Evolutionary conservation across 768 basidiomycete species (phyloP), one percentile per base, ranked within the genome.

Genomic region (Tylopilus sp.): DNA sequence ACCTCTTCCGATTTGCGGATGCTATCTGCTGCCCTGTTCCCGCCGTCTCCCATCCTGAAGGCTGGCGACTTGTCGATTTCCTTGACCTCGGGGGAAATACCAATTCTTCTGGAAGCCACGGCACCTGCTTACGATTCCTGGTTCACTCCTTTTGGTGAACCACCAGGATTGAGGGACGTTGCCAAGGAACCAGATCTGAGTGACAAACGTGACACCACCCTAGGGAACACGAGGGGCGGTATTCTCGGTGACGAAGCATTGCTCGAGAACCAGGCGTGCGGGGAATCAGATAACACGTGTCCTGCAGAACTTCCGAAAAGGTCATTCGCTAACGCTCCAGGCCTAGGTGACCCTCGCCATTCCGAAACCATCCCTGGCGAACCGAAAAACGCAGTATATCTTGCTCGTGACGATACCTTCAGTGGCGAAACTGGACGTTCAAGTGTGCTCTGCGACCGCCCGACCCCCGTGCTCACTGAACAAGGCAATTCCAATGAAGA

Each of bases 81-180:
- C 6, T 68, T 64, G 57, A 76, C 76, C 26, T 79, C 77, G 30
- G 78, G 74, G 29, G 74, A 78, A 45, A 82, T 84, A 50, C 81
- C 79, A n/a, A 71, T 83, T 34, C 60, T 78, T 53, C 69, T 80
- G 48, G 75, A 78, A 48, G 45, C 5, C 13, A 46, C 46, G 17
- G 37, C 42, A 38, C 50, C 34, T 38, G 37, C n/a, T 42, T 52
- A 53, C 41, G 50, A 55, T 36, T 60, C 51, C 26, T 37, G 50
- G 17, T 37, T 31, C 38, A 19, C 25, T 13, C 6, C 45, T 31
- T 31, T 43, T 12, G 21, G 13, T 24, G 50, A 53, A 30, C 22
- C 26, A 13, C 47, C 26, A 13, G 49, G 48, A 24, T 41, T 57
- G 40, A 36, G 54, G 30, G 31, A 50, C 30, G 40, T 54, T 25